Base-by-base conservation (phyloP, 441 rosid species). In the Populus hybrid region DNA sequence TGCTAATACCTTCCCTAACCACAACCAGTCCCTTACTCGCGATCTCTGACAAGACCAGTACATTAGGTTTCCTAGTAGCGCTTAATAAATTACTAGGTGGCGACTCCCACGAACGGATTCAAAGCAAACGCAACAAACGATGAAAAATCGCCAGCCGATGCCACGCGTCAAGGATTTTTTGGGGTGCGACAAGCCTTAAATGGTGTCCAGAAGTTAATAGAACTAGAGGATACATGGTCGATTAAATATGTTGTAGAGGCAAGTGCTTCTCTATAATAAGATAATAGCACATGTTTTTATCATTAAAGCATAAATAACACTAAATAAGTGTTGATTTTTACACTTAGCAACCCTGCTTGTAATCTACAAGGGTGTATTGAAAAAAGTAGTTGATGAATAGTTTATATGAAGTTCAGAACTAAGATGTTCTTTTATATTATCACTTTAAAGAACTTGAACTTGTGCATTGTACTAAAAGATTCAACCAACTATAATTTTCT, bases 241-340 rank as follows among this genome's bases (percentile, higher is more conserved):
- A 72, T 78, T 1, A 70, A 1, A 10, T 70, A 59, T 42, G 68
- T 10, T 10, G 3, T 10, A 46, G 11, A 32, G 10, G 10, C 1
- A 21, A 74, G 35, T 3, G 20, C 70, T n/a, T 74, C 36, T 20
- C 77, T 3, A 26, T 12, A 70, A n/a, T 36, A 70, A 4, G 28
- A 36, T 40, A 70, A 10, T 8, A 16, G 5, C 32, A 30, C 2
- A 5, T 30, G 20, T 23, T 73, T 57, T 24, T 11, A 76, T 76
- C 36, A 76, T 50, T 21, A 23, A 68, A 11, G 35, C 40, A 3
- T 6, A 7, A 34, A 50, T 30, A 50, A 32, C 64, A 3, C 28
- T 53, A 10, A 73, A 73, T 4, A 67, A 34, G 5, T 78, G 42
- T 9, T 26, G 20, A 78, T 73, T 78, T 8, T 67, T 78, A 1